These are phyloP conservation scores for Cardiospermum halicacabum DNA, from an alignment of 345 rosid genomes.

Conservation along the genomic window DNA sequence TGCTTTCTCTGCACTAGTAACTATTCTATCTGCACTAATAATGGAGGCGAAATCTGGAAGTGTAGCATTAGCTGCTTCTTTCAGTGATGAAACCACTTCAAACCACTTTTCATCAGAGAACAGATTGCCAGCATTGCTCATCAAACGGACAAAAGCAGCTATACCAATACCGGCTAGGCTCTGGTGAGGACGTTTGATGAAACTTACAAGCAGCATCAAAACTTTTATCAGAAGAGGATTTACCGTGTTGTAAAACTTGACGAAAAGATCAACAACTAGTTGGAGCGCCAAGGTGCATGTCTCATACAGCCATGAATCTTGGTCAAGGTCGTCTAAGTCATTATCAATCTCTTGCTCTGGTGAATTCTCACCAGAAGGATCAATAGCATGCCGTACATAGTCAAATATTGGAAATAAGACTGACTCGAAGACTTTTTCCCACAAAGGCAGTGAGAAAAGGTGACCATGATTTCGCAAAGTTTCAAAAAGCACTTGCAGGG, in stretches of 20 bases:
- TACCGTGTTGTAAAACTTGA: constrained; percentile 83
- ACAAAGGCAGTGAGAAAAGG: constrained; percentile 73
- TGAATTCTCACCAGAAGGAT: constrained; percentile 77
- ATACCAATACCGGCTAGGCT: constrained; percentile 99
- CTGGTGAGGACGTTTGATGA: constrained; percentile 95
- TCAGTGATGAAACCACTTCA: constrained; percentile 80
- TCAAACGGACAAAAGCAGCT: constrained; percentile 94
- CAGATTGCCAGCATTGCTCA: constrained; percentile 88
- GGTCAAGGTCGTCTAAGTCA: constrained; percentile 73
- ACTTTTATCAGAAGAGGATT: constrained; percentile 89
- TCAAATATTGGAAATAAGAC: constrained; percentile 96
- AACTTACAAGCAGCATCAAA: constrained; percentile 77
- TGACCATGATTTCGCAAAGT: constrained; percentile 93
- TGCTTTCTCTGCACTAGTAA: constrained; percentile 27
- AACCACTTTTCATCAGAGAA: constrained; percentile 93
- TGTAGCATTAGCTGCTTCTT: constrained; percentile 83
- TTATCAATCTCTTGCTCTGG: constrained; percentile 53
- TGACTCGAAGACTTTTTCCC: constrained; percentile 91
- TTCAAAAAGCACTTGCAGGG: constrained; percentile 89
- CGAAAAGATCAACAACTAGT: constrained; percentile 97
- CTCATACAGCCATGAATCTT: constrained; percentile 98
- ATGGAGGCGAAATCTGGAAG: constrained; percentile 75
- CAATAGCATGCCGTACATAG: constrained; percentile 96
- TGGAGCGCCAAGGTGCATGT: constrained; percentile 99
- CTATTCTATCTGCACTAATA: constrained; percentile 42